Evolutionary conservation across 2,329 filamentous ascomycete species (phyloP), one percentile per base, ranked within the genome.

Genomic region (Penicillium griseofulvum): DNA sequence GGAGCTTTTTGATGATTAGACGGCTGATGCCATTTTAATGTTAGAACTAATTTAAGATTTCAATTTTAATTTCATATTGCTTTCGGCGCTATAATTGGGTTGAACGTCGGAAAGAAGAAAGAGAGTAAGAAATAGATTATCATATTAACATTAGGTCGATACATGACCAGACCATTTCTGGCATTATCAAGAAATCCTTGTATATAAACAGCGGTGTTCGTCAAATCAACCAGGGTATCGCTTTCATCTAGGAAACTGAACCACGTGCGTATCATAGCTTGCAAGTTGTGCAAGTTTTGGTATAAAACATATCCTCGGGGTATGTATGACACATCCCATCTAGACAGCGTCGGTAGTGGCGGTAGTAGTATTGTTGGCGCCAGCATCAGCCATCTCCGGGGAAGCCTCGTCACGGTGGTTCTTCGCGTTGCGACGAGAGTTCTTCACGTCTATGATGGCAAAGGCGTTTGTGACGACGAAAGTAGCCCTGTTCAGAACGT

Each of bases 401-500:
- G 51, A 16, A 17, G 16, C 10, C 6, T 50, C 38, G 1, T 49
- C 4, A 16, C 8, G 24, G 14, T 58, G 59, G n/a, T 54, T 45
- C 34, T 55, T 55, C 24, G 42, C 49, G 38, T 62, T 65, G 6
- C 43, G 47, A 16, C 56, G 52, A 6, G 62, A 65, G 46, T 65
- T 65, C 34, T 55, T 50, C 4, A 65, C 37, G 19, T 65, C 63
- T 31, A 62, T 22, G 26, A 65, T 28, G 16, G 63, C 63, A n/a
- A 60, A 63, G 37, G 49, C 41, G 7, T 65, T 65, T 11, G 63
- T 65, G 28, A 65, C 54, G n/a, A 54, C 37, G 52, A 65, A 65
- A 5, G 64, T 58, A 16, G 62, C 60, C 63, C 63, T 65, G 37
- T n/a, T 31, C 3, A 5, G 1, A 49, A 22, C 28, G 12, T 28